Percentiles rank a stretch among this genome's conserved stretches.
These are phyloP conservation scores for Guyanaporus albipodus DNA, from an alignment of 768 basidiomycete species.

Conservation along the genomic window DNA sequence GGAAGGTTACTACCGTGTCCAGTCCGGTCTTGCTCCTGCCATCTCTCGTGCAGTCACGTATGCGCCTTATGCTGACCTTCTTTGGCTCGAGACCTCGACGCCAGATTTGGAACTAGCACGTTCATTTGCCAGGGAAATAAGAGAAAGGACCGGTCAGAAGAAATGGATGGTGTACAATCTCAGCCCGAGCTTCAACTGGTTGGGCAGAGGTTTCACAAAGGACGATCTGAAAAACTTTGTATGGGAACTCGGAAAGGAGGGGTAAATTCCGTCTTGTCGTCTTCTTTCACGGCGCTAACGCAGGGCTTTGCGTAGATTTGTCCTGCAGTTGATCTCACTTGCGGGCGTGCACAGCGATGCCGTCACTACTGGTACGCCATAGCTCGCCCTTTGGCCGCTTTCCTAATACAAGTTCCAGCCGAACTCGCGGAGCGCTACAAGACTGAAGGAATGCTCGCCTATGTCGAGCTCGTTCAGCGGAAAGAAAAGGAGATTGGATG, in stretches of 20 bases:
- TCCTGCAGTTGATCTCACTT: conserved; percentile 84
- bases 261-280: conserved; percentile 38
- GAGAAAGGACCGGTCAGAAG: conserved; percentile 54
- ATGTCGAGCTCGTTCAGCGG: conserved; percentile 82
- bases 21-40: conserved; percentile 76
- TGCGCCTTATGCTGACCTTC: conserved; percentile 82
- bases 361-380: conserved; percentile 58
- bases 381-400: not conserved
- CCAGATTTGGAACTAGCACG: conserved; percentile 79
- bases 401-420: conserved; percentile 37
- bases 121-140: conserved; percentile 71
- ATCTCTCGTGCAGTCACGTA: conserved; percentile 76
- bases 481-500: conserved; percentile 87
- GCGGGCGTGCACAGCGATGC: conserved; percentile 89
- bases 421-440: conserved; percentile 80
- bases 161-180: conserved; percentile 92
- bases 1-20: conserved; percentile 89
- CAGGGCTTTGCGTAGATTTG: conserved; percentile 52
- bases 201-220: conserved; percentile 74
- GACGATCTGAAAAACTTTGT: conserved; percentile 77
- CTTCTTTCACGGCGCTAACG: not conserved
- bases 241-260: conserved; percentile 89
- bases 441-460: conserved; percentile 89
- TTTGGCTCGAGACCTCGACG: conserved; percentile 93
- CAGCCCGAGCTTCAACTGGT: conserved; percentile 94